A percentile compares a stretch with the other conserved stretches of the same genome.
Evolutionary conservation across 2,329 filamentous ascomycete species (phyloP).

Genomic region (Colletotrichum graminicola): DNA sequence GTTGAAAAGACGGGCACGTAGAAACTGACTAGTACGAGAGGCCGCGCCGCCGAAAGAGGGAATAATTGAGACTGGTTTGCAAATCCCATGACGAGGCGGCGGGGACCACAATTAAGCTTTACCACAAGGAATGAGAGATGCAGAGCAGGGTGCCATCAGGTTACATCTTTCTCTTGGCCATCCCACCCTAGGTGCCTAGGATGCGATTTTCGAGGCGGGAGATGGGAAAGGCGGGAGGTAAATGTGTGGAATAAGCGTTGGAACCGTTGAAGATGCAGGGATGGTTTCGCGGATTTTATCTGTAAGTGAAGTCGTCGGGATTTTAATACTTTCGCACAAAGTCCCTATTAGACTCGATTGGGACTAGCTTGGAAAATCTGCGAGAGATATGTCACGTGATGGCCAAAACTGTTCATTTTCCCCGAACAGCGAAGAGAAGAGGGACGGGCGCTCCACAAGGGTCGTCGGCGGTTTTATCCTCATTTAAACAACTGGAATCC

Average conservation of each 20-base stretch:
- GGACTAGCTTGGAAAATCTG: background rate
- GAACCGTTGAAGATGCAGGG: constrained; percentile 18
- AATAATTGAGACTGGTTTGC: constrained; percentile 37
- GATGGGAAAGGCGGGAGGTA: constrained; percentile 18
- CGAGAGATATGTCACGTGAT: constrained; percentile 2
- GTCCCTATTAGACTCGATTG: background rate
- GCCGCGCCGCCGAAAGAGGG: constrained; percentile 20
- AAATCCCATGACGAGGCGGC: constrained; percentile 38
- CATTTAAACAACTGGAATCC: background rate
- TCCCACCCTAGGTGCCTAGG: constrained; percentile 13
- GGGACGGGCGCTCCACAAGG: background rate
- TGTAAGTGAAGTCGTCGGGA: background rate
- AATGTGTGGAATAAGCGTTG: constrained; percentile 14
- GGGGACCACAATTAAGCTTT: constrained; percentile 33
- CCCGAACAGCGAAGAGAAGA: background rate
- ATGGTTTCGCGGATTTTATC: constrained; percentile 4
- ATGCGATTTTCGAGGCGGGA: constrained; percentile 17
- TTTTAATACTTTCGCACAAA: background rate
- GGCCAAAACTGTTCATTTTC: background rate
- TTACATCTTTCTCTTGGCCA: constrained; percentile 14
- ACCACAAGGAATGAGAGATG: constrained; percentile 2
- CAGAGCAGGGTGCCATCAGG: constrained; percentile 20
- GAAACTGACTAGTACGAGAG: background rate
- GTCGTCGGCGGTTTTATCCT: constrained; percentile 18
- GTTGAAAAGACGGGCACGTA: background rate